Conservation (phyloP, 306 rosid genomes). For the Vigna radiata region DNA sequence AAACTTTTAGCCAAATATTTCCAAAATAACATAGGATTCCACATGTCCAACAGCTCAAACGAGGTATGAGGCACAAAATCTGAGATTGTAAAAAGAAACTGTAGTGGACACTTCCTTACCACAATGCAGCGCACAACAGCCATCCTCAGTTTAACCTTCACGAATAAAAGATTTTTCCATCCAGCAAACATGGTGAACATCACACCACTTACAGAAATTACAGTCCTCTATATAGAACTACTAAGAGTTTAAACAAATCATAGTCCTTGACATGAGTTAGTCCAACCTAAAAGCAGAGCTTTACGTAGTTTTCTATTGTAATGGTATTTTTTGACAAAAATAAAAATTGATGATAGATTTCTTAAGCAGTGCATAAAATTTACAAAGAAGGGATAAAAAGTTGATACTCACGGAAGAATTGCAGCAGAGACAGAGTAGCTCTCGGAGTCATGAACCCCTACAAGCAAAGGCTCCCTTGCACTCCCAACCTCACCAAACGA, state of each 20-base stretch:
- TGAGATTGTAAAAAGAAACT: not conserved
- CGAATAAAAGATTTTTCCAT: conserved; percentile 17
- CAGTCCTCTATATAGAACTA: not conserved
- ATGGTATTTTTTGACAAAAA: conserved; percentile 5
- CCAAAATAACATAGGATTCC: not conserved
- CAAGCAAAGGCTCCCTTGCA: conserved; percentile 69
- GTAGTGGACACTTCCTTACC: not conserved
- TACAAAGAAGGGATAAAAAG: conserved; percentile 18
- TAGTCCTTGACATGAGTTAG: not conserved
- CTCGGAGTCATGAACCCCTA: conserved; percentile 52
- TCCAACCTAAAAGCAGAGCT: conserved; percentile 27
- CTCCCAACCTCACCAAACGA: conserved; percentile 55
- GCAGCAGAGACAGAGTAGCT: conserved; percentile 68
- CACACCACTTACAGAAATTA: conserved; percentile 10
- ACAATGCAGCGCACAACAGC: not conserved
- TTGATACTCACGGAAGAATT: conserved; percentile 79
- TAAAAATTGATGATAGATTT: conserved; percentile 9
- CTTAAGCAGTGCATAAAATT: not conserved
- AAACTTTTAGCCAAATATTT: not conserved
- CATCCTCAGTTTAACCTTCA: conserved; percentile 26
- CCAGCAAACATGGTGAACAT: conserved; percentile 29
- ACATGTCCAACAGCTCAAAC: not conserved
- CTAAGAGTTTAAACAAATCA: not conserved
- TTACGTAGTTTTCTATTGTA: conserved; percentile 4
- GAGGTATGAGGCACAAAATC: not conserved